Conservation (phyloP, 1,284 basidiomycete genomes). For the Mycosarcoma maydis region DNA sequence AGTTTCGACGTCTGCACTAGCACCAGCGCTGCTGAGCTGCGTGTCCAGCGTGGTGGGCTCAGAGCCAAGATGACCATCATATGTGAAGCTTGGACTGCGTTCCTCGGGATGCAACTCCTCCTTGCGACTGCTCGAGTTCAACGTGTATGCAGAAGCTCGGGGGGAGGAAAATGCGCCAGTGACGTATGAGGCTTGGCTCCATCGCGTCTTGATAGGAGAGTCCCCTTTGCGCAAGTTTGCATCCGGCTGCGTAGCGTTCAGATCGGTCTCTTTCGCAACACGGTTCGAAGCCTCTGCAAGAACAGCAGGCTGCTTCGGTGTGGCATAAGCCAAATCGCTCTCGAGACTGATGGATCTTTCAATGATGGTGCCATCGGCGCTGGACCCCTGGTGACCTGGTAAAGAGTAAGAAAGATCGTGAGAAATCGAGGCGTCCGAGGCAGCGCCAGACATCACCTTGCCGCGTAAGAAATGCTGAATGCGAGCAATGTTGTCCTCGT, state of each 20-base stretch:
- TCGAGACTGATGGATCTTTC: conserved; percentile 18
- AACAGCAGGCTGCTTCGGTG: background rate
- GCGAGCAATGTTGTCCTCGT: conserved; percentile 31
- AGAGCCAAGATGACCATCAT: conserved; percentile 24
- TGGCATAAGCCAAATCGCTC: conserved; percentile 4
- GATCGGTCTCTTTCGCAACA: background rate
- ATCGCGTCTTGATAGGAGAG: conserved; percentile 8
- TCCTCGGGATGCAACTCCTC: conserved; percentile 10
- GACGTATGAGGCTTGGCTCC: conserved; percentile 25
- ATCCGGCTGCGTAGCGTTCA: background rate
- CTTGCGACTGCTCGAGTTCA: conserved; percentile 13
- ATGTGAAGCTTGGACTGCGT: conserved; percentile 19
- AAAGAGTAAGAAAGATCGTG: conserved; percentile 3
- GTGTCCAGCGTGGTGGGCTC: conserved; percentile 33
- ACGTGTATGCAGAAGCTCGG: conserved; percentile 11
- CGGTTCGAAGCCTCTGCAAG: background rate
- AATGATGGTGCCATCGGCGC: conserved; percentile 30
- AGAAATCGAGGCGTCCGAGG: conserved; percentile 15
- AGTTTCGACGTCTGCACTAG: conserved; percentile 7
- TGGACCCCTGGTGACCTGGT: conserved; percentile 4
- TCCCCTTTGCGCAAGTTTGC: conserved; percentile 1
- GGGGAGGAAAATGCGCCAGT: conserved; percentile 9
- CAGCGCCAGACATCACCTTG: conserved; percentile 19
- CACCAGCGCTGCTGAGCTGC: conserved; percentile 25
- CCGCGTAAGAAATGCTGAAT: conserved; percentile 38